phyloP scores from a whole-genome alignment of 306 rosid genomes.

The Astragalus glycyphyllos region DNA sequence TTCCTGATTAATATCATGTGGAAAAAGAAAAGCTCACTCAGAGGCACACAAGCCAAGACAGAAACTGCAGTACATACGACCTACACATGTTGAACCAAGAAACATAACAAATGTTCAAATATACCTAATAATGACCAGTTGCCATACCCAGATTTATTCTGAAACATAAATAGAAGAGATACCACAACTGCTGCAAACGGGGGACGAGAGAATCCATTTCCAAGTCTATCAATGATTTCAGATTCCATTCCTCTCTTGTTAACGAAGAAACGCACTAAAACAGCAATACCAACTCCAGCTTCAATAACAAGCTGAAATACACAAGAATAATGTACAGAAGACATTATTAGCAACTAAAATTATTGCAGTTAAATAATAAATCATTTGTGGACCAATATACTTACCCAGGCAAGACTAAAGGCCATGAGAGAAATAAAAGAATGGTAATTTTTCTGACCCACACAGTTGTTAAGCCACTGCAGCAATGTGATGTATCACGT shows the following conservation, averaged over 20 bases:
- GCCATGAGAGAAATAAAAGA: conserved; percentile 95
- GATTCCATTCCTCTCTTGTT: conserved; percentile 86
- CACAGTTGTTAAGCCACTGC: conserved; percentile 99
- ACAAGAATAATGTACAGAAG: conserved; percentile 31
- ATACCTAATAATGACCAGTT: conserved; percentile 22
- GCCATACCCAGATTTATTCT: conserved; percentile 30
- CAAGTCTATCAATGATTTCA: conserved; percentile 90
- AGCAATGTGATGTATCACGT: conserved; percentile 49
- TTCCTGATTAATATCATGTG: conserved; percentile 94
- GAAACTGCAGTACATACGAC: conserved; percentile 90
- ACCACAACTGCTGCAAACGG: conserved; percentile 98
- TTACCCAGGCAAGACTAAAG: conserved; percentile 87
- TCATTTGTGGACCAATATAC: conserved; percentile 39
- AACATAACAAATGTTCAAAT: conserved; percentile 45
- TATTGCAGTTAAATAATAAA: conserved; percentile 33
- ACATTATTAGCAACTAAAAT: conserved; percentile 34
- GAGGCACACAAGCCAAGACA: conserved; percentile 87
- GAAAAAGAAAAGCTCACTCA: conserved; percentile 96
- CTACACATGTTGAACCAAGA: conserved; percentile 55
- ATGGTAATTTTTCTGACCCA: conserved; percentile 86
- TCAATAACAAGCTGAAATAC: conserved; percentile 81
- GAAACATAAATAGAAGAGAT: conserved; percentile 40
- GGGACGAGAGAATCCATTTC: conserved; percentile 96
- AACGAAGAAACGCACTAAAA: conserved; percentile 90
- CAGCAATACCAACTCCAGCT: conserved; percentile 94